These are phyloP conservation scores for Solanum lycopersicoides DNA, from an alignment of 257 asterid species.

Conservation along the genomic window DNA sequence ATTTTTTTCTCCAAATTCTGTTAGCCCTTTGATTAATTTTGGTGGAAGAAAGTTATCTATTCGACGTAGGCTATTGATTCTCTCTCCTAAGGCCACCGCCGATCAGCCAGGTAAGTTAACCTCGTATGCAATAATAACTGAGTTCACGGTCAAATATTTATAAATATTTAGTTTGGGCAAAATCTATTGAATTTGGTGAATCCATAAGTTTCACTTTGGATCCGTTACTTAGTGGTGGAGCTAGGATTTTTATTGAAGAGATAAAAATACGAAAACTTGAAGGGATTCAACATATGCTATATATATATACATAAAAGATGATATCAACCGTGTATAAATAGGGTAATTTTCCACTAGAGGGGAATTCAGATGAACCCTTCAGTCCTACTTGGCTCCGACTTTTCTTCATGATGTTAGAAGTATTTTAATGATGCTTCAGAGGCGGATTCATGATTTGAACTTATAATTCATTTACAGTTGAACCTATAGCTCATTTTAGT, in stretches of 20 bases:
- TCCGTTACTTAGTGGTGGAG: neutral
- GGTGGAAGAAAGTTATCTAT: slow-evolving; percentile 14
- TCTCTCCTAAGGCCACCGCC: slow-evolving; percentile 61
- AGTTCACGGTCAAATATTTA: neutral
- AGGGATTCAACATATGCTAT: neutral
- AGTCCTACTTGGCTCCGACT: neutral
- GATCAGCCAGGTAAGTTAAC: slow-evolving; percentile 65
- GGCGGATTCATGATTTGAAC: neutral
- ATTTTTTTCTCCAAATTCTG: neutral
- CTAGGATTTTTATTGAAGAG: neutral
- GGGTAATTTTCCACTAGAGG: neutral
- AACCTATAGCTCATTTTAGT: neutral
- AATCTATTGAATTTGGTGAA: neutral
- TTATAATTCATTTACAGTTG: neutral
- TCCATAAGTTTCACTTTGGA: neutral
- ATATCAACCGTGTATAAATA: no score
- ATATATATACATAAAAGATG: no score
- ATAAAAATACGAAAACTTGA: neutral
- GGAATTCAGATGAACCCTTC: neutral
- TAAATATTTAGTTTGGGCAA: neutral
- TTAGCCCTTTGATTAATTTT: slow-evolving; percentile 9
- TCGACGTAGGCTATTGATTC: slow-evolving; percentile 30
- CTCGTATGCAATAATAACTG: neutral
- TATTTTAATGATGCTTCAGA: neutral
- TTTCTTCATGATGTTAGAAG: neutral